Base-by-base conservation (phyloP, 208 protist genomes). In the Trypanosoma conorhini region DNA sequence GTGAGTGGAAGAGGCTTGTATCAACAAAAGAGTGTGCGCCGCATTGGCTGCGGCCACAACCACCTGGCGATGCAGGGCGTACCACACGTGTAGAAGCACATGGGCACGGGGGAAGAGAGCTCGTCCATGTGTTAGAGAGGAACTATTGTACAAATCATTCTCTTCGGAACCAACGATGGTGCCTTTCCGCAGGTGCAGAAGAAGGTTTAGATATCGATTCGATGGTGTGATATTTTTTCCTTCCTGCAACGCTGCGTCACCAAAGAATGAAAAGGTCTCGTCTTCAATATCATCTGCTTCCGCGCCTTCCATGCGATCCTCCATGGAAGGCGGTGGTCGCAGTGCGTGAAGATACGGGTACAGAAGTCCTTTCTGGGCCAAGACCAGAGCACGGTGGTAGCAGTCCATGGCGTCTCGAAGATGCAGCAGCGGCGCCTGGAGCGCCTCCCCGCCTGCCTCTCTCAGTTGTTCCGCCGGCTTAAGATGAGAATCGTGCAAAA, bases 11-110 rank as follows among this genome's bases (percentile, higher is more conserved):
- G 50, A 35, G 10, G 62, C 5, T 28, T 54, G 26, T 15, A 72
- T 62, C 60, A 62, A 17, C 26, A 72, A 30, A 38, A 77, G 50
- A 31, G 72, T 61, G n/a, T 77, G 72, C 19, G 72, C 72, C 2
- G 58, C 46, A 38, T 77, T 77, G 5, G 72, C 57, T 35, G 44
- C 66, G 26, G 64, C 72, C 17, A 68, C 65, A 1, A 77, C 33
- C 24, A 60, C 59, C 28, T 67, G 56, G 24, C 72, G 64, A 22
- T 77, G 72, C 48, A 77, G 30, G 10, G 52, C 38, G 48, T 77
- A 72, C 72, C 72, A 77, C 21, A 77, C 72, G 40, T 72, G 72
- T 2, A 71, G 28, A 22, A 77, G 51, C 33, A 28, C 57, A 68
- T 72, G 72, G 9, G 72, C 56, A n/a, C 35, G 13, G 21, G 66